Percentiles rank a stretch among this genome's conserved stretches.
Evolutionary conservation across 352 stramenopile species (phyloP).

Genomic region (Plasmopara viticola): DNA sequence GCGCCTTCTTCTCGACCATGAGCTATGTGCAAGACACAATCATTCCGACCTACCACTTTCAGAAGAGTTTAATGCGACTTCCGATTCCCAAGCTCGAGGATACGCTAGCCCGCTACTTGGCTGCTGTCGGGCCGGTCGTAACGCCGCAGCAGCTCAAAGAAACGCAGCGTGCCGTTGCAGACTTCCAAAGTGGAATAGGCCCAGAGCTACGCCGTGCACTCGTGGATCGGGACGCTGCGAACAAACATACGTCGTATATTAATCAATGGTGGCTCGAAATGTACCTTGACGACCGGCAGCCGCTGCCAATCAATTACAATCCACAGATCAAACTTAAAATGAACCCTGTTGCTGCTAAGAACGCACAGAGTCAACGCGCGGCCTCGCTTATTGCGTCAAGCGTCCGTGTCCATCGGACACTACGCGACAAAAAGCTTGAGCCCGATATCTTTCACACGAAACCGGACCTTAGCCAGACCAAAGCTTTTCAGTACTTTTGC

Average conservation of each 20-base stretch:
- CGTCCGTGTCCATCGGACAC: conserved; percentile 74
- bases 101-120: conserved; percentile 70
- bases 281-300: conserved; percentile 84
- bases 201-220: conserved; percentile 69
- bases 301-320: conserved; percentile 89
- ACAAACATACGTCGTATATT: conserved; percentile 88
- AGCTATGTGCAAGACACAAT: conserved; percentile 80
- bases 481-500: conserved; percentile 72
- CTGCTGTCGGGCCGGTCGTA: conserved; percentile 71
- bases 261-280: conserved; percentile 92
- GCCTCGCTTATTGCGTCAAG: conserved; percentile 83
- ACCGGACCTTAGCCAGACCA: conserved; percentile 68
- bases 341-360: conserved; percentile 76
- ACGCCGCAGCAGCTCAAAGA: conserved; percentile 43
- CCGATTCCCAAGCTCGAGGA: conserved; percentile 87
- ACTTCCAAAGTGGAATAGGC: conserved; percentile 55
- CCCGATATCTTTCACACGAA: conserved; percentile 90
- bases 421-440: conserved; percentile 74
- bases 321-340: conserved; percentile 87
- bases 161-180: conserved; percentile 43
- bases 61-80: conserved; percentile 76
- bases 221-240: conserved; percentile 62
- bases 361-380: conserved; percentile 74
- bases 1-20: conserved; percentile 23
- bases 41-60: conserved; percentile 86